phyloP scores from a whole-genome alignment of 164 flowering plant species.

The Magnolia officinalis region DNA sequence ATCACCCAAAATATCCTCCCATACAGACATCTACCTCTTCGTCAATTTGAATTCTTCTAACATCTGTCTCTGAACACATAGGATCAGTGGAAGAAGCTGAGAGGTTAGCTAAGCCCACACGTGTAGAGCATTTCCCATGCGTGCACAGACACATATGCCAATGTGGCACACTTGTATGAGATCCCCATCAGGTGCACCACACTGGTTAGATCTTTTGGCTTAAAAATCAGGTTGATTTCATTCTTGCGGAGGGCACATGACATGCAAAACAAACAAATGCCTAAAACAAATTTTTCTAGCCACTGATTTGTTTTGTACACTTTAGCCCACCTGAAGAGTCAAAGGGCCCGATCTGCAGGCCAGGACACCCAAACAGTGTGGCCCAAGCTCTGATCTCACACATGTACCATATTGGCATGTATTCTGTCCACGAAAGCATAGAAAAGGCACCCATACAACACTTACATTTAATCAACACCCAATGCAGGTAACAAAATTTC shows the following conservation, averaged over 20 bases:
- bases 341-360: background rate
- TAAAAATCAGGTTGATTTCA: background rate
- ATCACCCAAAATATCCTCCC: background rate
- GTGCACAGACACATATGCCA: background rate
- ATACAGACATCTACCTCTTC: background rate
- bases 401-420: no score
- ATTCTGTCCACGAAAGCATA: no score
- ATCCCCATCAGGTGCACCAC: background rate
- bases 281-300: background rate
- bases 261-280: background rate
- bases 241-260: background rate
- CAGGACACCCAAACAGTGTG: no score
- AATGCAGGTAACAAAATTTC: background rate
- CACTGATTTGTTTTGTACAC: no score
- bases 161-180: background rate
- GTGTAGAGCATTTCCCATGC: no score
- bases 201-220: background rate
- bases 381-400: no score
- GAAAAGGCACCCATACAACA: background rate
- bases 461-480: background rate
- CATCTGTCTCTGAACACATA: background rate
- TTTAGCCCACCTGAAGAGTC: background rate
- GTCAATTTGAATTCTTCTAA: background rate
- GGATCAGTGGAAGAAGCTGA: background rate
- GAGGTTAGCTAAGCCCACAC: background rate